phyloP scores from a whole-genome alignment of 2,329 filamentous ascomycete species.

The Aspergillus sp. region DNA sequence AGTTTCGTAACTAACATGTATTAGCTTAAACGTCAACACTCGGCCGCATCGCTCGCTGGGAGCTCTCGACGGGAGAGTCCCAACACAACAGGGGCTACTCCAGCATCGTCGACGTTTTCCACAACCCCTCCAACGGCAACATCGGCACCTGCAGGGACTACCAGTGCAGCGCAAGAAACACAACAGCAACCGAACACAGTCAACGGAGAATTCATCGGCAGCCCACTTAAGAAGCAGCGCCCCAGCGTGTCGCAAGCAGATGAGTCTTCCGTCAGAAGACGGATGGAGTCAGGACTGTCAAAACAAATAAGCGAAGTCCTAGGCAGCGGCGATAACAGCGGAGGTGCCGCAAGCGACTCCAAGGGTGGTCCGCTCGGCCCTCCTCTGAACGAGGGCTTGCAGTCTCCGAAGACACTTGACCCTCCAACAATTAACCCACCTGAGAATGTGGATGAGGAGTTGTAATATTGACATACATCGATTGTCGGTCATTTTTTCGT shows the following conservation, averaged over 20 bases:
- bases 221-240: constrained; percentile 49
- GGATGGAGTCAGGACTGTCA: constrained; percentile 41
- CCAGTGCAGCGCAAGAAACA: not conserved
- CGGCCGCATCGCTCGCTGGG: constrained; percentile 46
- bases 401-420: constrained; percentile 12
- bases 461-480: constrained; percentile 18
- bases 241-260: constrained; percentile 46
- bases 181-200: constrained; percentile 24
- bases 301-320: constrained; percentile 39
- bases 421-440: not conserved
- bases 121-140: constrained; percentile 35
- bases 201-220: constrained; percentile 43
- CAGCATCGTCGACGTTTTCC: constrained; percentile 31
- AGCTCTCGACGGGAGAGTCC: constrained; percentile 29
- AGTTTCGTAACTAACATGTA: constrained; percentile 13
- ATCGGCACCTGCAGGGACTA: constrained; percentile 13
- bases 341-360: not conserved
- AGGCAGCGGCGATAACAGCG: constrained; percentile 19
- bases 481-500: not conserved
- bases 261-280: constrained; percentile 39
- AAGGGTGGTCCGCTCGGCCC: constrained; percentile 8
- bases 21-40: constrained; percentile 67
- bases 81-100: constrained; percentile 37
- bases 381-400: constrained; percentile 21
- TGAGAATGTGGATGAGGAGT: constrained; percentile 30